Conservation (phyloP, 2,329 filamentous ascomycete genomes). For the Orbilia ellipsospora region DNA sequence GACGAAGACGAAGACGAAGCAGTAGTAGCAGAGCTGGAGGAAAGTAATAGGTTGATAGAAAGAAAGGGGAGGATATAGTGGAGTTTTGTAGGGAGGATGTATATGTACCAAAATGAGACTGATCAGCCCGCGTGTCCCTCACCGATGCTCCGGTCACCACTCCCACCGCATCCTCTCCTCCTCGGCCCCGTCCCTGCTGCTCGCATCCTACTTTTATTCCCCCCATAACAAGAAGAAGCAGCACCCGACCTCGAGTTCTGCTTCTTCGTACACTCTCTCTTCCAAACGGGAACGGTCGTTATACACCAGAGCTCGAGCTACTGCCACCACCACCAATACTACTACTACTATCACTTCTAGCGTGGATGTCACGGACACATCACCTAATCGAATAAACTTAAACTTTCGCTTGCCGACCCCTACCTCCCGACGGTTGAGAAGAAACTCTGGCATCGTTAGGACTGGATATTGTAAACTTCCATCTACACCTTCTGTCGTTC, state of each 20-base stretch:
- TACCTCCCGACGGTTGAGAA: background rate
- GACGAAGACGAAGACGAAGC: no score
- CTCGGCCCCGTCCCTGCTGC: conserved; percentile 38
- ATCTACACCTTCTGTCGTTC: conserved; percentile 1
- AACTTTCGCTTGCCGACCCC: conserved; percentile 3
- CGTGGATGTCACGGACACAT: background rate
- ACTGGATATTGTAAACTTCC: background rate
- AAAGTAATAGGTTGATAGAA: background rate
- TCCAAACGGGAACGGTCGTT: conserved; percentile 32
- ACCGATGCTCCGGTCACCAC: conserved; percentile 18
- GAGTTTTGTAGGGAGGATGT: no score
- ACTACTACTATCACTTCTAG: background rate
- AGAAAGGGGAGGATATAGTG: conserved; percentile 5
- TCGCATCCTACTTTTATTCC: conserved; percentile 34
- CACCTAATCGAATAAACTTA: background rate
- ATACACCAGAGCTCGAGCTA: conserved; percentile 11
- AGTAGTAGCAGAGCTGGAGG: background rate
- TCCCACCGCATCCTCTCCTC: conserved; percentile 5
- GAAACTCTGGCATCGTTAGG: background rate
- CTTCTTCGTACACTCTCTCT: conserved; percentile 15
- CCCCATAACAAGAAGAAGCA: conserved; percentile 15
- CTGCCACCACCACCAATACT: background rate
- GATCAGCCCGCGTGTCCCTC: conserved; percentile 49
- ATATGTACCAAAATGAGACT: conserved; percentile 54
- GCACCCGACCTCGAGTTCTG: background rate